Evolutionary conservation across 352 stramenopile species (phyloP), one percentile per base, ranked within the genome.

Genomic region (Phytophthora nicotianae): DNA sequence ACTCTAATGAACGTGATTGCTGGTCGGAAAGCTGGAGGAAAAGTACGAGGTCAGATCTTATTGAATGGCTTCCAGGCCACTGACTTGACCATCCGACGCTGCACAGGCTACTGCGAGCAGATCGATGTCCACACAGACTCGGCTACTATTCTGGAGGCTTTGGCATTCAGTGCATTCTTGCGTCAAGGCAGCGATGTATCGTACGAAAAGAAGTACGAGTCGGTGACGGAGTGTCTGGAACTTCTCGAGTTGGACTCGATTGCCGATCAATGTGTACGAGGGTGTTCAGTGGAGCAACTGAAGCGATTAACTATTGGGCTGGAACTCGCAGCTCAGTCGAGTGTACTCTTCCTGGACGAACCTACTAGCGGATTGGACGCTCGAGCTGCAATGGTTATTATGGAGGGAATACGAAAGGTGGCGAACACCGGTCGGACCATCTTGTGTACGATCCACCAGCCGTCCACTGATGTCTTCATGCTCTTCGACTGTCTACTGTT

Each of bases 1-100:
- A 98, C 93, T 0, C 71, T 98, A 13, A 88, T 97, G 62, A 90
- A 98, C 70, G 90, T 98, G 3, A 90, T 98, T 49, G 88, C 93
- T 23, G 68, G 94, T 35, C 75, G 92, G 43, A 98, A 98, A 67
- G 92, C 77, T 17, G 80, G 76, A 27, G 92, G 93, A 24, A 77
- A 74, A 11, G 68, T 77, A 32, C 65, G 57, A 5, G 88, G 88
- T 8, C 21, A 88, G 2, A 82, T 94, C 17, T 29, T 85, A 21
- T 58, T 69, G 13, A 88, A 84, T 37, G 75, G 75, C 20, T 65
- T 75, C 26, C 43, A 48, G 4, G 73, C 66, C 11, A 77, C 62
- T 3, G 67, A 71, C 24, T 50, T 79, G 38, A 60, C 66, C 0
- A 79, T 84, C 35, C 62, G 69, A 5, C 75, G 72, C 1, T 65